Base-by-base conservation (phyloP, 1,284 basidiomycete genomes). In the Quambalaria eucalypti region DNA sequence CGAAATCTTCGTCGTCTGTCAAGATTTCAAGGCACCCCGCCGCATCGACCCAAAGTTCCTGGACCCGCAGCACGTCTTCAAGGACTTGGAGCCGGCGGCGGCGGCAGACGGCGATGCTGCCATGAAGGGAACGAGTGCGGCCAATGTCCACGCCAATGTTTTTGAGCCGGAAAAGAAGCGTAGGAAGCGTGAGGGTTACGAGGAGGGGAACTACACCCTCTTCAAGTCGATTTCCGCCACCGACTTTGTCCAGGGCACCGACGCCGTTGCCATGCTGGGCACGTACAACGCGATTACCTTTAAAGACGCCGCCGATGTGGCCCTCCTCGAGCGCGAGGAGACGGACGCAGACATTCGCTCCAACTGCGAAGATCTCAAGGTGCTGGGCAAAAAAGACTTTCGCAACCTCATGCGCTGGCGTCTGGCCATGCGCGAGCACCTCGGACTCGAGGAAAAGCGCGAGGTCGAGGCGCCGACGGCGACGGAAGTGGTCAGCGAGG, bases 1-100 rank as follows among this genome's bases (percentile, higher is more conserved):
- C 7, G 95, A 99, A 78, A 98, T 98, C 74, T 99, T 98, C 81
- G 95, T 99, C 68, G 90, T 97, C 52, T 99, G 95, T 78, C 87
- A 87, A 62, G 89, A 90, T 57, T 99, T 90, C 79, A 83, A 91
- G 64, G 90, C 91, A 3, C 95, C 95, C 3, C 90, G 90, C 76
- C 83, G 87, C 71, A 93, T 98, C 69, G 95, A 99, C 74, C 91
- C 95, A 39, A 95, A 93, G 78, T 97, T 99, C 78, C 84, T 99
- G 62, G 93, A 98, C 74, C 90, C 95, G 9, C 89, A 85, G 74
- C 89, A 97, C 71, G 95, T 98, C 58, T 99, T 99, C 83, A 95
- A 97, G 77, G 95, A 97, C 62, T 72, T 82, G 6, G 77, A 81
- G 31, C 77, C 79, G n/a, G 48, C 59, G 14, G n/a, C n/a, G 5